Percentiles rank a stretch among this genome's conserved stretches.
Conservation (phyloP, 371 early-diverging fungal genomes). For the Haplosporangium sp. region DNA sequence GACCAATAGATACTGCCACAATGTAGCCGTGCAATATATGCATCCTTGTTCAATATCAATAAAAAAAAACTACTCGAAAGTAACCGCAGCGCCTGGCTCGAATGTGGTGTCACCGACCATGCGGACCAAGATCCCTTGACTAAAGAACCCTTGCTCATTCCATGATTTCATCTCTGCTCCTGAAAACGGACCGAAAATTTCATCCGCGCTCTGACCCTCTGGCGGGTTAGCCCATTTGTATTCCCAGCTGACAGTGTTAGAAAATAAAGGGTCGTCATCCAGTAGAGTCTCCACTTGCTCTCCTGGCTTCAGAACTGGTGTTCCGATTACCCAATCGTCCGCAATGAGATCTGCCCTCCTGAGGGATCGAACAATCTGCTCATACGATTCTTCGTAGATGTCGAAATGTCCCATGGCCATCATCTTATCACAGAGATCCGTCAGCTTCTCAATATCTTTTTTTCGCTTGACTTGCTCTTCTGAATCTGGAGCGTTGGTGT, state of each 20-base stretch:
- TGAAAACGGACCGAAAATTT: constrained; percentile 47
- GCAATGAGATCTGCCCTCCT: constrained; percentile 71
- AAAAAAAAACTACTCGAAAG: constrained; percentile 16
- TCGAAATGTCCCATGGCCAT: constrained; percentile 78
- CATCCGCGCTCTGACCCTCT: constrained; percentile 36
- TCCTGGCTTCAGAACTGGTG: constrained; percentile 40
- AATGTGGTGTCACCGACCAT: constrained; percentile 43
- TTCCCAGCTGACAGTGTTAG: constrained; percentile 30
- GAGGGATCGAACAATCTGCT: constrained; percentile 76
- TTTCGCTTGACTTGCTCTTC: constrained; percentile 60
- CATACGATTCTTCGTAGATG: constrained; percentile 82
- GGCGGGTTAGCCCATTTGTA: constrained; percentile 50
- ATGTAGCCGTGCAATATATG: too few relatives aligned
- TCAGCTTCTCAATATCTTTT: constrained; percentile 71
- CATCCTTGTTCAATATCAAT: neutral
- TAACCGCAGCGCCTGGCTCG: constrained; percentile 27
- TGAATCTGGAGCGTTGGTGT: constrained; percentile 41
- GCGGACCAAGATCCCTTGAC: constrained; percentile 44
- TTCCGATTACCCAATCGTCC: constrained; percentile 71
- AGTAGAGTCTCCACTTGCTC: constrained; percentile 20
- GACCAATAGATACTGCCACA: constrained; percentile 2
- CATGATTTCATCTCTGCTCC: constrained; percentile 40
- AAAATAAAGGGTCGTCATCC: constrained; percentile 36
- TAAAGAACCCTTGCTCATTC: constrained; percentile 49
- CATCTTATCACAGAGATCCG: constrained; percentile 79